These are phyloP conservation scores for Coniosporium apollinis DNA, from an alignment of 495 filamentous ascomycete genomes.

Conservation along the genomic window DNA sequence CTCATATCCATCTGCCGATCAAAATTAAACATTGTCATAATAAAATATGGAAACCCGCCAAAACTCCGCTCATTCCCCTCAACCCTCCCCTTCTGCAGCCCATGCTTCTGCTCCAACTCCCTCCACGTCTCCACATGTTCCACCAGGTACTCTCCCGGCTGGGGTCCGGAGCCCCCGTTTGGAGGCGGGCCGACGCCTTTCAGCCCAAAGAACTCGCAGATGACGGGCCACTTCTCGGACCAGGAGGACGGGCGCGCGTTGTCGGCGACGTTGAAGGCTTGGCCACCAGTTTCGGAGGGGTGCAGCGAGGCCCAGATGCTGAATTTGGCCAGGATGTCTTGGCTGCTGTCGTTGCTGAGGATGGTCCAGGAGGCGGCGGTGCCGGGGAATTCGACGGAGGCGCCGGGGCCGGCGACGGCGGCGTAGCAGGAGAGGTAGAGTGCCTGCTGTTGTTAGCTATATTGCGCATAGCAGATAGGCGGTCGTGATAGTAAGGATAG, in stretches of 20 bases:
- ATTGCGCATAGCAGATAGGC: too few species aligned
- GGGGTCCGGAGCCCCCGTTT: constrained; percentile 16
- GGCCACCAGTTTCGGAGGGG: constrained; percentile 12
- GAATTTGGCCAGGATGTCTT: constrained; percentile 20
- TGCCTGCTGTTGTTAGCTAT: too few species aligned
- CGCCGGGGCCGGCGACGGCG: constrained; percentile 14
- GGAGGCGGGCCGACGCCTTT: constrained; percentile 15
- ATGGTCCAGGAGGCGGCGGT: constrained; percentile 15
- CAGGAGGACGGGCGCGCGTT: constrained; percentile 9
- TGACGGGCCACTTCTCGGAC: constrained; percentile 18
- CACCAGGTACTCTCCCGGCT: constrained; percentile 20
- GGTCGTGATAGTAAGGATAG: too few species aligned
- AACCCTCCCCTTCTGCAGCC: constrained; percentile 20
- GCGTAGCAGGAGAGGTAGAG: constrained; percentile 15
- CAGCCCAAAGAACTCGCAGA: constrained; percentile 20
- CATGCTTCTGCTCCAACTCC: constrained; percentile 20
- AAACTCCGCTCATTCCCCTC: constrained; percentile 17
- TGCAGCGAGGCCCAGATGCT: constrained; percentile 18
- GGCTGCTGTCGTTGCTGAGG: constrained; percentile 16
- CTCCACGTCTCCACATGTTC: constrained; percentile 21
- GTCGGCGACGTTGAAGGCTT: constrained; percentile 18
- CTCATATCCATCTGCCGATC: constrained; percentile 25
- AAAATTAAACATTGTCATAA: constrained; percentile 26
- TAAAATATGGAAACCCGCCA: constrained; percentile 19
- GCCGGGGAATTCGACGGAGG: constrained; percentile 16